These are phyloP conservation scores for Rubus idaeus DNA, from an alignment of 306 rosid species.

Conservation along the genomic window DNA sequence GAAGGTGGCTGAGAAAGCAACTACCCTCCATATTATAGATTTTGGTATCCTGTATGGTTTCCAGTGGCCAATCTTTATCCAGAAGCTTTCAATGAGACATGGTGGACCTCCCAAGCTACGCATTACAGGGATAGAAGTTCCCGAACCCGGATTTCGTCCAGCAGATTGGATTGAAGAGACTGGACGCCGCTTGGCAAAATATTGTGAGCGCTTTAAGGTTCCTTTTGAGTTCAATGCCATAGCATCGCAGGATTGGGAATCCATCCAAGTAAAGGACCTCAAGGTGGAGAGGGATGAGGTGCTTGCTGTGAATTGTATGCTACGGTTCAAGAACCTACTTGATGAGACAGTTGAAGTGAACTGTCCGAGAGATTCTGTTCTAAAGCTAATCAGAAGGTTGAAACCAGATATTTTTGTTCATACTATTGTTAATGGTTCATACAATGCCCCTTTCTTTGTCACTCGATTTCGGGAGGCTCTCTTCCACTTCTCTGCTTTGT, in stretches of 20 bases:
- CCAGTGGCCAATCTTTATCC: constrained; percentile 39
- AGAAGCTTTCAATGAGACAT: constrained; percentile 21
- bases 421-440: constrained; percentile 50
- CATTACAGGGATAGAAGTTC: constrained; percentile 76
- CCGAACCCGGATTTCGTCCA: constrained; percentile 85
- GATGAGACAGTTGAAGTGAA: constrained; percentile 68
- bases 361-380: constrained; percentile 62
- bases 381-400: constrained; percentile 62
- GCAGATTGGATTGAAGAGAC: constrained; percentile 68
- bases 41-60: constrained; percentile 34
- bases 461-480: constrained; percentile 70
- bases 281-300: constrained; percentile 42
- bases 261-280: constrained; percentile 58
- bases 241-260: constrained; percentile 65
- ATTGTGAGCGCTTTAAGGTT: constrained; percentile 67
- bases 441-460: constrained; percentile 75
- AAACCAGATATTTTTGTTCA: constrained; percentile 65
- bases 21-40: constrained; percentile 37
- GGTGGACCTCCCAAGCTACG: constrained; percentile 45
- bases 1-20: constrained; percentile 31
- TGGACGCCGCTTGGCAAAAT: constrained; percentile 64
- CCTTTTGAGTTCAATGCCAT: constrained; percentile 70
- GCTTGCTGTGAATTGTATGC: constrained; percentile 49
- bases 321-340: constrained; percentile 53
- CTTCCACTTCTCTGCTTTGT: constrained; percentile 52